phyloP scores from a whole-genome alignment of 768 basidiomycete genomes.

The Naematelia aurantialba region DNA sequence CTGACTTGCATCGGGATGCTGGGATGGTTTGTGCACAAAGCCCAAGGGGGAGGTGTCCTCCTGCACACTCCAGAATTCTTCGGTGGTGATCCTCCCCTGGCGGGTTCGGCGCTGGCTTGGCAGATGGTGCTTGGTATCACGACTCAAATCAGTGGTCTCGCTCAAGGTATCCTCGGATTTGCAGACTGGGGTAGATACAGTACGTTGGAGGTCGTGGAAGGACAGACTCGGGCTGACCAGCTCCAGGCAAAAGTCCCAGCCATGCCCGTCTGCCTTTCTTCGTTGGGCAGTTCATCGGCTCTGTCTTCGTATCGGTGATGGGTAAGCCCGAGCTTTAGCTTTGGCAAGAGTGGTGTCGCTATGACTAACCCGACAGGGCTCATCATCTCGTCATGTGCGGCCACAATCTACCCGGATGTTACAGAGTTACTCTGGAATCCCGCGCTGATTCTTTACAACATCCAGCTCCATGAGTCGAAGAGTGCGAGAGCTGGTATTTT shows the following conservation, averaged over 20 bases:
- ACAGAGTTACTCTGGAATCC: background rate
- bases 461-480: background rate
- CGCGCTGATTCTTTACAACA: background rate
- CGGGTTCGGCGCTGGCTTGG: background rate
- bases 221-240: too few species aligned
- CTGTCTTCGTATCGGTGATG: background rate
- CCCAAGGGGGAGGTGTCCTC: slow-evolving; percentile 16
- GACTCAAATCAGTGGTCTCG: background rate
- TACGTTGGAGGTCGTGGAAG: too few species aligned
- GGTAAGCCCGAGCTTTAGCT: too few species aligned
- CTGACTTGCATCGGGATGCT: slow-evolving; percentile 15
- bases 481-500: background rate
- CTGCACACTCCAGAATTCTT: slow-evolving; percentile 2
- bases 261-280: background rate
- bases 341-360: too few species aligned
- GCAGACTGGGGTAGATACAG: background rate
- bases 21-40: slow-evolving; percentile 14
- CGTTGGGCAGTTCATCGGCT: background rate
- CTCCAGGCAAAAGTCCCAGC: background rate
- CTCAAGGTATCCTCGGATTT: background rate
- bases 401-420: background rate
- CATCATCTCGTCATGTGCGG: background rate
- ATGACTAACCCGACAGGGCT: background rate
- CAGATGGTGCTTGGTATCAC: background rate
- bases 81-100: background rate